These are phyloP conservation scores for Aspergillus conjunctus DNA, from an alignment of 495 filamentous ascomycete species.

Conservation along the genomic window DNA sequence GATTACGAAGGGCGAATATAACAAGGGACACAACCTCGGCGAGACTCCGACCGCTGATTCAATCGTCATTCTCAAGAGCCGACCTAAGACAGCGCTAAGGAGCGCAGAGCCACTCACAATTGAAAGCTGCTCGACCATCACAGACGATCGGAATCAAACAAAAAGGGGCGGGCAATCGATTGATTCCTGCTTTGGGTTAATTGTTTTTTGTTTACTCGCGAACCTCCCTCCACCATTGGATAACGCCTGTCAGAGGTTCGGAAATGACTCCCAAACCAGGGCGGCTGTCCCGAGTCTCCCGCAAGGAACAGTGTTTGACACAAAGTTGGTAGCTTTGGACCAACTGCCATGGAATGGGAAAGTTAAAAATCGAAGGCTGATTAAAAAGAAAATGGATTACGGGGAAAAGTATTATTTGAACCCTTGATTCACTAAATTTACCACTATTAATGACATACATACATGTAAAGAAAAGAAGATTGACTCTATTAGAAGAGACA, in stretches of 20 bases:
- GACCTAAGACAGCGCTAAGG: background rate
- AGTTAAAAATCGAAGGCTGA: background rate
- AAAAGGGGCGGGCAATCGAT: background rate
- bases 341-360: background rate
- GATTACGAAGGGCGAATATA: background rate
- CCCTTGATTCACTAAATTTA: conserved; percentile 47
- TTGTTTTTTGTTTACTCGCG: background rate
- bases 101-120: background rate
- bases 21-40: conserved; percentile 4
- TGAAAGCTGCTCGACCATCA: background rate
- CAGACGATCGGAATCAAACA: conserved; percentile 16
- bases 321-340: background rate
- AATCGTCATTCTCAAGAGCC: background rate
- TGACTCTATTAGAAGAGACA: conserved; percentile 42
- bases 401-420: conserved; percentile 32
- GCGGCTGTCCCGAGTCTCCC: background rate
- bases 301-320: background rate
- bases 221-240: background rate
- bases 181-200: no score
- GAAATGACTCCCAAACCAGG: background rate
- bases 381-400: conserved; percentile 2
- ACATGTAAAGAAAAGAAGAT: conserved; percentile 49
- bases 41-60: conserved; percentile 14
- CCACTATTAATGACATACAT: conserved; percentile 56
- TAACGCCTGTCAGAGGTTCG: background rate